Conservation (phyloP, 2,329 filamentous ascomycete species). For the Fusarium chuoi region DNA sequence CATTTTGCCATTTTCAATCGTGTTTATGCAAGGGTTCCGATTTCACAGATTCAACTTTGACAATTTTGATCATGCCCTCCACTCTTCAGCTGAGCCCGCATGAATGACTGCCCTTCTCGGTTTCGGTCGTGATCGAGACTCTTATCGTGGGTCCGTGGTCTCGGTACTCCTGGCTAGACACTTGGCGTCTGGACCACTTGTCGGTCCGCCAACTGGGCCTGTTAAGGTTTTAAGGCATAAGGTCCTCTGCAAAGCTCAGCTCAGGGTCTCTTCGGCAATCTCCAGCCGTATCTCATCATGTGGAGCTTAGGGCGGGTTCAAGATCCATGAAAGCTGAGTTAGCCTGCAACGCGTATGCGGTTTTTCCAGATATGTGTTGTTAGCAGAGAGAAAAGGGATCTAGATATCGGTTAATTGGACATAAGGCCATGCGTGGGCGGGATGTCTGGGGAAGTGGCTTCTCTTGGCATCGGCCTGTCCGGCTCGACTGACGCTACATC, state of each 20-base stretch:
- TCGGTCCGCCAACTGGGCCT: background rate
- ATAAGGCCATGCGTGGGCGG: background rate
- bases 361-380: background rate
- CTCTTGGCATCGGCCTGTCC: background rate
- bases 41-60: background rate
- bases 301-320: background rate
- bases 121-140: background rate
- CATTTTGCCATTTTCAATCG: too few relatives aligned
- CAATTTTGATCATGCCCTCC: background rate
- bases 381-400: background rate
- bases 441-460: background rate
- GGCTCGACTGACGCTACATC: background rate
- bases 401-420: background rate
- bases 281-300: background rate
- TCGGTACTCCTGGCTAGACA: background rate
- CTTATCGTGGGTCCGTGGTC: background rate
- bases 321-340: background rate
- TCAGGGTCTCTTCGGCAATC: background rate
- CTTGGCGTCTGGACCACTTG: background rate
- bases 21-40: background rate
- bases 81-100: background rate
- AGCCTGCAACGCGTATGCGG: background rate
- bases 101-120: background rate
- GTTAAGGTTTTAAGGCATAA: background rate
- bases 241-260: rapidly evolving